Conservation (phyloP, 768 basidiomycete species). For the Tephrocybe sp. region DNA sequence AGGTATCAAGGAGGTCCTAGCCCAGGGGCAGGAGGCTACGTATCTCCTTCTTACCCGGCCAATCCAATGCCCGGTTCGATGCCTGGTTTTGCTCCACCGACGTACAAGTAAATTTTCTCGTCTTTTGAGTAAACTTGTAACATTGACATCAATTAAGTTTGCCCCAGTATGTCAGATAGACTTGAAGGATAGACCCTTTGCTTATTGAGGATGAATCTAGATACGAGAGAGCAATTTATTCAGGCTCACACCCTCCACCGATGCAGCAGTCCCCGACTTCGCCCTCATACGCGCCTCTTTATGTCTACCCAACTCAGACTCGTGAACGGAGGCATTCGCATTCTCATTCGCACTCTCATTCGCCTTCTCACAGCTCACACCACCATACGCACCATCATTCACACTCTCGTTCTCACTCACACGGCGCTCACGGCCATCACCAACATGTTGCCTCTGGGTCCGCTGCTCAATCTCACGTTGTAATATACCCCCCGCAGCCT, state of each 20-base stretch:
- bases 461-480: background rate
- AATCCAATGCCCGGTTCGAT: background rate
- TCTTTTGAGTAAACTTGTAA: background rate
- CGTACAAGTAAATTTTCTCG: slow-evolving; percentile 13
- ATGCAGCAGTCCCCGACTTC: slow-evolving; percentile 5
- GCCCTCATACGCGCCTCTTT: slow-evolving; percentile 12
- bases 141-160: slow-evolving; percentile 1
- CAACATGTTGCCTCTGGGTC: background rate
- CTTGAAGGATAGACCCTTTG: too few species aligned
- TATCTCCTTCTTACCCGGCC: slow-evolving; percentile 13
- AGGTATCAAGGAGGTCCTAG: slow-evolving; percentile 9
- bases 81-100: slow-evolving; percentile 14
- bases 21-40: slow-evolving; percentile 7
- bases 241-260: slow-evolving; percentile 12
- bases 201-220: background rate
- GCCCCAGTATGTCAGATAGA: slow-evolving; percentile 16
- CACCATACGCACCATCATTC: slow-evolving; percentile 8
- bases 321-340: slow-evolving; percentile 5
- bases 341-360: slow-evolving; percentile 14
- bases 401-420: slow-evolving; percentile 10
- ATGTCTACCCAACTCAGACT: slow-evolving; percentile 4
- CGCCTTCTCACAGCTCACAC: slow-evolving; percentile 13
- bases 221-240: slow-evolving; percentile 17
- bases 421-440: slow-evolving; percentile 20
- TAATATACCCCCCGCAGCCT: slow-evolving; percentile 3